phyloP scores from a whole-genome alignment of 495 filamentous ascomycete genomes.

The Annulohypoxylon bovei region DNA sequence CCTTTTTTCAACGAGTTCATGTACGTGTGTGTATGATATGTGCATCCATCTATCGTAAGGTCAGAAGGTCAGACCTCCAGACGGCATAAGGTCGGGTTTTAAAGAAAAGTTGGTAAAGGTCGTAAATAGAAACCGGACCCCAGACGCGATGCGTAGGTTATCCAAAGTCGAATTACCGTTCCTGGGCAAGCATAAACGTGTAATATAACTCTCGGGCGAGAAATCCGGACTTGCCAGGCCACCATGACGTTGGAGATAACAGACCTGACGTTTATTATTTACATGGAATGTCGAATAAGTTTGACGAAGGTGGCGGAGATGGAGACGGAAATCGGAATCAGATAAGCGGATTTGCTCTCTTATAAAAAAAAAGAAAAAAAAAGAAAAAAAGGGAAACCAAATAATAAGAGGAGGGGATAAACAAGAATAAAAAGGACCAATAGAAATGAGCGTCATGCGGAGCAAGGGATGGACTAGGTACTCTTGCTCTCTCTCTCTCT shows the following conservation, averaged over 20 bases:
- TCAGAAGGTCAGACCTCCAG: background rate
- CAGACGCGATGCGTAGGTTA: background rate
- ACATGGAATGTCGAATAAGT: background rate
- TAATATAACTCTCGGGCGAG: conserved; percentile 11
- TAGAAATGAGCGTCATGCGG: background rate
- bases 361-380: background rate
- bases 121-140: background rate
- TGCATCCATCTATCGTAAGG: background rate
- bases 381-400: background rate
- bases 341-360: background rate
- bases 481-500: background rate
- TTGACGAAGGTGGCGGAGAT: background rate
- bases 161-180: conserved; percentile 2
- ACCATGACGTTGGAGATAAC: background rate
- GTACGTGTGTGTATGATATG: background rate
- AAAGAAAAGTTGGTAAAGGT: background rate
- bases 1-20: background rate
- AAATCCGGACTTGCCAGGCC: background rate
- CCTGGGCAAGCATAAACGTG: background rate
- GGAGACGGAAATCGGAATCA: background rate
- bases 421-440: background rate
- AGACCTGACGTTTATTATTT: background rate
- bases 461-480: background rate
- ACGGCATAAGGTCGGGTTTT: background rate
- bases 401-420: background rate